Evolutionary conservation across 2,329 filamentous ascomycete species (phyloP).

Genomic region (Whalleya microplaca): DNA sequence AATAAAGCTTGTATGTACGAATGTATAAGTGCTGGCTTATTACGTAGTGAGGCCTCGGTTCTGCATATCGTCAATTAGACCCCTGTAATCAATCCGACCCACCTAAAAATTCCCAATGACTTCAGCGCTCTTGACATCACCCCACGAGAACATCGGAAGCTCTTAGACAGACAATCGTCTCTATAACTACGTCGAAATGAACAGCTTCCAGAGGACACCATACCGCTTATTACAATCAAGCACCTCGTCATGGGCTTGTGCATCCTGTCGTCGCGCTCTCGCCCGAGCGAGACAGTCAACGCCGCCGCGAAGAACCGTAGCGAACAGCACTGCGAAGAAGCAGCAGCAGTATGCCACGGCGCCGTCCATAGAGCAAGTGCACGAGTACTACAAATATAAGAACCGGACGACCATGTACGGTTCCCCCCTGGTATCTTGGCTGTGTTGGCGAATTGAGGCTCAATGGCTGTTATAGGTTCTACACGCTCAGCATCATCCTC

Average conservation of each 20-base stretch:
- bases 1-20: too few relatives aligned
- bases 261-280: constrained; percentile 35
- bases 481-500: constrained; percentile 75
- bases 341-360: constrained; percentile 36
- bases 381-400: constrained; percentile 65
- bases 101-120: constrained; percentile 13
- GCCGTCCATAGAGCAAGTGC: constrained; percentile 67
- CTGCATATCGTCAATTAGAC: too few relatives aligned
- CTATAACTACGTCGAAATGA: constrained; percentile 40
- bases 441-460: constrained; percentile 15
- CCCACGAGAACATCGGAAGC: constrained; percentile 15
- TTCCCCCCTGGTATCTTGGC: constrained; percentile 1
- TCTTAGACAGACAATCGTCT: constrained; percentile 1
- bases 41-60: too few relatives aligned
- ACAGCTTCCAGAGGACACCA: constrained; percentile 42
- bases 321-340: constrained; percentile 32
- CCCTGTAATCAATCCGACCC: constrained; percentile 26
- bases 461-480: constrained; percentile 57
- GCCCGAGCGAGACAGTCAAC: constrained; percentile 24
- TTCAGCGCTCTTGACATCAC: constrained; percentile 10
- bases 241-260: constrained; percentile 34
- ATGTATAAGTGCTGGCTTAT: too few relatives aligned
- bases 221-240: constrained; percentile 35
- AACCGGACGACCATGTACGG: constrained; percentile 69
- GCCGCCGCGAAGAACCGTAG: constrained; percentile 28